Percentiles rank a stretch among this genome's conserved stretches.
Evolutionary conservation across 148 eudicot genomes (phyloP).

Genomic region (Rhododendron simsii): DNA sequence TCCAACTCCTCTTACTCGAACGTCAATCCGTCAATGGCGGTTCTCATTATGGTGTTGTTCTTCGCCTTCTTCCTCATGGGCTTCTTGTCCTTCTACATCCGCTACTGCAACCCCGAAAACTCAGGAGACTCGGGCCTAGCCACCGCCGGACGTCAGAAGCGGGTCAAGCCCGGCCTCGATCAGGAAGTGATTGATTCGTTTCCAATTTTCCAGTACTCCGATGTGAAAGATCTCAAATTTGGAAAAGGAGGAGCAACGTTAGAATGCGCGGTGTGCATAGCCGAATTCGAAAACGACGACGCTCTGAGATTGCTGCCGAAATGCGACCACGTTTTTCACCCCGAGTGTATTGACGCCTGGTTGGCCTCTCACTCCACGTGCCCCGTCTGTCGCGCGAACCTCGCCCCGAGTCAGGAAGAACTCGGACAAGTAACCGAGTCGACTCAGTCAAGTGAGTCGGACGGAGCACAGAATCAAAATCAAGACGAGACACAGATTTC

Average conservation of each 20-base stretch:
- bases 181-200: slow-evolving; percentile 14
- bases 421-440: slow-evolving; percentile 12
- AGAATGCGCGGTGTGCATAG: slow-evolving; percentile 32
- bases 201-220: slow-evolving; percentile 20
- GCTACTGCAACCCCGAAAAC: slow-evolving; percentile 13
- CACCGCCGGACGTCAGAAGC: background rate
- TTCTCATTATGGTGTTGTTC: slow-evolving; percentile 16
- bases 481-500: background rate
- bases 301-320: slow-evolving; percentile 18
- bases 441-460: background rate
- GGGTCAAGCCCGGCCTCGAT: slow-evolving; percentile 22
- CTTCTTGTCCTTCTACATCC: slow-evolving; percentile 30
- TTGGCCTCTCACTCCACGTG: slow-evolving; percentile 26
- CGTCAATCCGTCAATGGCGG: slow-evolving; percentile 13
- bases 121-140: background rate
- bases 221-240: slow-evolving; percentile 14
- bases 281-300: slow-evolving; percentile 20
- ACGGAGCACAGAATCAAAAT: background rate
- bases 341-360: slow-evolving; percentile 30
- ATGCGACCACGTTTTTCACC: slow-evolving; percentile 17
- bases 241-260: slow-evolving; percentile 8
- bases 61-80: slow-evolving; percentile 32
- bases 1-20: background rate
- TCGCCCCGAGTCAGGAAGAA: slow-evolving; percentile 16
- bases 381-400: slow-evolving; percentile 24